Conservation (phyloP, 140 eudicot species). For the Erigeron philadelphicus region DNA sequence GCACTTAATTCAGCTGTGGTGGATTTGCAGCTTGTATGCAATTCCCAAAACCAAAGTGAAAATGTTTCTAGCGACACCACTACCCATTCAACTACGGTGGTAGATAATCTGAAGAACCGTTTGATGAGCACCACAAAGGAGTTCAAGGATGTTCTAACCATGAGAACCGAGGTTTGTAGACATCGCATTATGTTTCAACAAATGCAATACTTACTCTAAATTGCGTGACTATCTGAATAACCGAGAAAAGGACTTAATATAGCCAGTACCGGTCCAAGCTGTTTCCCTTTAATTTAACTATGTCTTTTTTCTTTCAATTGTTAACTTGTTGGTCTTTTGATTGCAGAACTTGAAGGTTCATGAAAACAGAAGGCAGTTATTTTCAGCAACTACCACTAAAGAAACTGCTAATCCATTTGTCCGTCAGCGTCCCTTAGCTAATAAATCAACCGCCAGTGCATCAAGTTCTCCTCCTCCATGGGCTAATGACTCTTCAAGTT, state of each 20-base stretch:
- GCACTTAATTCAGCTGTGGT: constrained; percentile 51
- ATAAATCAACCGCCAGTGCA: constrained; percentile 43
- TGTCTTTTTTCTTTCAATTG: neutral
- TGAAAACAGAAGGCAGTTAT: constrained; percentile 82
- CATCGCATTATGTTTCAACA: constrained; percentile 3
- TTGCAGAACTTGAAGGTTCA: constrained; percentile 81
- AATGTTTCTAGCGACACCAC: constrained; percentile 60
- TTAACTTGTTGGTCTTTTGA: constrained; percentile 17
- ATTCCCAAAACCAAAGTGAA: constrained; percentile 59
- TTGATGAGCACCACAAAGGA: constrained; percentile 88
- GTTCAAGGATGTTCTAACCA: constrained; percentile 89
- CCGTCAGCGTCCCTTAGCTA: constrained; percentile 89
- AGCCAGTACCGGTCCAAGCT: neutral
- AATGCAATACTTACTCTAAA: neutral
- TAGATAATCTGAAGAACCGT: constrained; percentile 83
- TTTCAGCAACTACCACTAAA: constrained; percentile 63
- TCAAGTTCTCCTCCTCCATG: constrained; percentile 81
- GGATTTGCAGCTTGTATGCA: constrained; percentile 42
- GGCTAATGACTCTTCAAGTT: constrained; percentile 60
- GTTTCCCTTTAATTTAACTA: neutral
- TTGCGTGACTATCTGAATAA: neutral
- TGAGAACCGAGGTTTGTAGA: constrained; percentile 82
- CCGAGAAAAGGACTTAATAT: neutral
- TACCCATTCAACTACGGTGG: constrained; percentile 78
- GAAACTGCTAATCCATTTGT: constrained; percentile 73